Evolutionary conservation across 495 filamentous ascomycete genomes (phyloP).

Genomic region (Cercophora scortea): DNA sequence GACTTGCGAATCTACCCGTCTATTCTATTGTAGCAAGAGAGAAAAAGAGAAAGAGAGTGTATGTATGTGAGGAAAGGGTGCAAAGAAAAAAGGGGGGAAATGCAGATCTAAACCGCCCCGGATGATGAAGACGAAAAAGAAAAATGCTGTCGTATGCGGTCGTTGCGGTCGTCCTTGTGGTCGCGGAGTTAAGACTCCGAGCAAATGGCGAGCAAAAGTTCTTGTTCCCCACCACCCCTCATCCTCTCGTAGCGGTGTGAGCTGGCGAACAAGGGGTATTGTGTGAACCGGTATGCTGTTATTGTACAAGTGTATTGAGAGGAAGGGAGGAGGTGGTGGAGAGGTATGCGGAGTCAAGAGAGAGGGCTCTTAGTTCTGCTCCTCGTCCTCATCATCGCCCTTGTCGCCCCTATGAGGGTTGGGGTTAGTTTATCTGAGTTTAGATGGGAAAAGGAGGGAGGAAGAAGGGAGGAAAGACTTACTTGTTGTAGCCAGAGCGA

Average conservation of each 20-base stretch:
- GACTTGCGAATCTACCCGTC: too few relatives aligned
- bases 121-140: too few relatives aligned
- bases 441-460: background rate
- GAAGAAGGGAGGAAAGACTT: conserved; percentile 1
- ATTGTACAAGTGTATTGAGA: background rate
- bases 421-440: conserved; percentile 38
- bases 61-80: background rate
- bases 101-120: background rate
- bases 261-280: too few relatives aligned
- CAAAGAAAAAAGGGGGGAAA: background rate
- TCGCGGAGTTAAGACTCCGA: too few relatives aligned
- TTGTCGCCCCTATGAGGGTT: conserved; percentile 23
- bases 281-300: background rate
- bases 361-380: background rate
- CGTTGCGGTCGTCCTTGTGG: background rate
- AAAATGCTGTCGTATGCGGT: background rate
- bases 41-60: too few relatives aligned
- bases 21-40: too few relatives aligned
- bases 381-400: conserved; percentile 21
- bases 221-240: too few relatives aligned
- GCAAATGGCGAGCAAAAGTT: too few relatives aligned
- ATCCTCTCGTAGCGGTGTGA: too few relatives aligned
- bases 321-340: too few relatives aligned
- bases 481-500: conserved; percentile 41
- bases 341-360: too few relatives aligned